A percentile compares a stretch with the other conserved stretches of the same genome.
Conservation (phyloP, 352 stramenopile species). For the Phytophthora kernoviae region DNA sequence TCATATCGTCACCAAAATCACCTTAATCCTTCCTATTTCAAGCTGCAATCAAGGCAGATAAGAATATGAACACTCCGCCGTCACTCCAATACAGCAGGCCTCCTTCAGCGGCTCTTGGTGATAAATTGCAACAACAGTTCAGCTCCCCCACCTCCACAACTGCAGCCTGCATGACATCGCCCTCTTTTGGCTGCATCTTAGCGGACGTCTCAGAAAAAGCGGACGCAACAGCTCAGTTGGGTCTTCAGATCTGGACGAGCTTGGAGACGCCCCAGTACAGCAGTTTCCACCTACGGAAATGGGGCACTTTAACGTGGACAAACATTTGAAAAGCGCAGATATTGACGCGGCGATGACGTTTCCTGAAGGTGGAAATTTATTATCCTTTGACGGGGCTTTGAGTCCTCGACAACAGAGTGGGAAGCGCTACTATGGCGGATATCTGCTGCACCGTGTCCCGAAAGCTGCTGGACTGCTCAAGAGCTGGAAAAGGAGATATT, state of each 20-base stretch:
- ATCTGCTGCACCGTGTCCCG: constrained; percentile 58
- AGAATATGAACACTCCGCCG: neutral
- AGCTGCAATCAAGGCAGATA: no score
- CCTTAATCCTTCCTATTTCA: no score
- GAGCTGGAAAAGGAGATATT: constrained; percentile 74
- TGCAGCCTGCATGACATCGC: constrained; percentile 16
- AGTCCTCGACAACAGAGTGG: constrained; percentile 61
- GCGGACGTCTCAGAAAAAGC: neutral
- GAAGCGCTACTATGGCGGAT: constrained; percentile 61
- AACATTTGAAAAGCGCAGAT: no score
- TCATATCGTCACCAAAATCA: no score
- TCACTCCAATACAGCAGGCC: neutral
- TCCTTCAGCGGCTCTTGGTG: neutral
- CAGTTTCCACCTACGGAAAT: constrained; percentile 24
- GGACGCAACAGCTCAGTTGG: constrained; percentile 30
- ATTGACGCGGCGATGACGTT: neutral
- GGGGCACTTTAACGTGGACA: constrained; percentile 12
- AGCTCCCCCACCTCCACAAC: constrained; percentile 17
- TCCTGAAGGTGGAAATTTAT: neutral
- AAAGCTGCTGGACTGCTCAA: constrained; percentile 70
- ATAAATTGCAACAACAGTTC: constrained; percentile 3
- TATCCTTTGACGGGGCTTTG: constrained; percentile 52
- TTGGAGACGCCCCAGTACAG: constrained; percentile 29
- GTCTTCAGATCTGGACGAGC: constrained; percentile 34
- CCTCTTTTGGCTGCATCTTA: constrained; percentile 16